Base-by-base conservation (phyloP, 495 filamentous ascomycete genomes). In the Aspergillus affinis region DNA sequence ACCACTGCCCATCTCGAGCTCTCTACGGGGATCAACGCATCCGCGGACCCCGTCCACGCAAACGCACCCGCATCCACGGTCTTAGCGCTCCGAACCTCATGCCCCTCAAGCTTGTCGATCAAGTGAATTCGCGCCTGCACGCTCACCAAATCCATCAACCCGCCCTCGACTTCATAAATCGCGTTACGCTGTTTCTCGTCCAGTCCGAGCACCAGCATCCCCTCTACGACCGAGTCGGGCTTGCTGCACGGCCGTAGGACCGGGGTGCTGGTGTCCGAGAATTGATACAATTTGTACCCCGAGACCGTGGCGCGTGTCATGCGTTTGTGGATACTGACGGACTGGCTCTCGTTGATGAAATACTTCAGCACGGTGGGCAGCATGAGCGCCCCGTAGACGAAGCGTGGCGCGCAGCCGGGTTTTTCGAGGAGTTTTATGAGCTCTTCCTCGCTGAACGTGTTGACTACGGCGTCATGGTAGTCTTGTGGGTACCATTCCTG, bases 321-420 rank as follows among this genome's bases (percentile, higher is more conserved):
- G 51, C 54, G 50, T 18, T 52, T 27, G 8, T 58, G 44, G 51
- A 74, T 62, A 15, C 55, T 12, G 30, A 20, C 26, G 21, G 30
- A 6, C 53, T 69, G 68, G 17, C 58, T 58, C 7, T 57, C 20
- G 41, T 61, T 60, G 52, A 67, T 55, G 44, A 60, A 56, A 36
- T 69, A 67, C 45, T 70, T 71, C 15, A 74, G 58, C 9, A 66
- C 65, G 8, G 69, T 70, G 4, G 71, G 71, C 17, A 74, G 65
- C 69, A 70, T 72, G 6, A 70, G 48, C 0, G 54, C 55, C 9
- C 65, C 71, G 47, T 69, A 70, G 44, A 72, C 60, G 59, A 72
- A 72, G 18, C 65, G 58, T 13, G 67, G 65, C 6, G 61, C 51
- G 32, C 61, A 60, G 47, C 58, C 58, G 17, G 62, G 61, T 55